These are phyloP conservation scores for Trichoderma gracile DNA, from an alignment of 2,329 filamentous ascomycete genomes.

Conservation along the genomic window DNA sequence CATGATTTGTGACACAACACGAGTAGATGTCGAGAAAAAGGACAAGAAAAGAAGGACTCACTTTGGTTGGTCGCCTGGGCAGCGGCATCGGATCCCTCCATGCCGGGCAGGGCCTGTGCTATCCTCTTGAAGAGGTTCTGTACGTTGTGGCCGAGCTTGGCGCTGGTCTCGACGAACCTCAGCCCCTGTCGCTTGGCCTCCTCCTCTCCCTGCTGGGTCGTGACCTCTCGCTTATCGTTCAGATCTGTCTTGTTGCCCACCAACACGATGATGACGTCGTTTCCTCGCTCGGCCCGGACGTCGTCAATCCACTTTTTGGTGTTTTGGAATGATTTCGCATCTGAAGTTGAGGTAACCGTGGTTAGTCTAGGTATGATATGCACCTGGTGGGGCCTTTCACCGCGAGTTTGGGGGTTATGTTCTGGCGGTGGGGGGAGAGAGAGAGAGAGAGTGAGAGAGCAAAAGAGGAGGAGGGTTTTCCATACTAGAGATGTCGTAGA, in stretches of 20 bases:
- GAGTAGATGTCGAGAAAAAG: background rate
- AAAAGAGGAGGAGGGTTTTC: slow-evolving; percentile 13
- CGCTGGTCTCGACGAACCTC: slow-evolving; percentile 99
- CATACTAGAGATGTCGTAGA: slow-evolving; percentile 93
- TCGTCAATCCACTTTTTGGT: slow-evolving; percentile 99
- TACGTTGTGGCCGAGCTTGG: slow-evolving; percentile 96
- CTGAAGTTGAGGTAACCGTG: slow-evolving; percentile 41
- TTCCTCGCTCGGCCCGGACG: slow-evolving; percentile 91
- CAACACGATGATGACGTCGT: slow-evolving; percentile 97
- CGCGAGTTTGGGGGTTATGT: slow-evolving; percentile 7
- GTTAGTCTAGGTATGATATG: slow-evolving; percentile 29
- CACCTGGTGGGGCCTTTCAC: slow-evolving; percentile 22
- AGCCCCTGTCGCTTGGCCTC: slow-evolving; percentile 97
- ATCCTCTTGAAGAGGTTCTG: slow-evolving; percentile 97
- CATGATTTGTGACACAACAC: background rate
- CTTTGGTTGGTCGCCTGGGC: slow-evolving; percentile 74
- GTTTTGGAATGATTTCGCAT: slow-evolving; percentile 96
- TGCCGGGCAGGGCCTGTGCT: slow-evolving; percentile 93
- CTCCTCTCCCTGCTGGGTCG: slow-evolving; percentile 92
- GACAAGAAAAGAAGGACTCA: slow-evolving; percentile 48
- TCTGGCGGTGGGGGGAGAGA: slow-evolving; percentile 11
- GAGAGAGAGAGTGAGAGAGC: background rate
- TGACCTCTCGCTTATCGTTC: slow-evolving; percentile 97
- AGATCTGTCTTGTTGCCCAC: slow-evolving; percentile 99
- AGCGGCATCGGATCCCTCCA: slow-evolving; percentile 86